Conservation (phyloP, 257 asterid genomes). For the Leonotis leonurus region DNA sequence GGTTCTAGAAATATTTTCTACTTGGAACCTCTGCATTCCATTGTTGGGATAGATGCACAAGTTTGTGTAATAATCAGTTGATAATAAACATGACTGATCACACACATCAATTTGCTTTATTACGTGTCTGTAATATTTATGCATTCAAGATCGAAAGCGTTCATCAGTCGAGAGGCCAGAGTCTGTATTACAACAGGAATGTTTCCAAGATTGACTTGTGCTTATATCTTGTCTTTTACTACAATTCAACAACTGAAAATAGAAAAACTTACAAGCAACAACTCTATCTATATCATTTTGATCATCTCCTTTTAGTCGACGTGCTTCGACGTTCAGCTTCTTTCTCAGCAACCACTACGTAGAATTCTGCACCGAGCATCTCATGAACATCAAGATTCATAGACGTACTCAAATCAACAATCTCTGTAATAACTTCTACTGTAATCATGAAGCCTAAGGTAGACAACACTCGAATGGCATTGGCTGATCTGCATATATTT, state of each 20-base stretch:
- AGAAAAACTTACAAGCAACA: neutral
- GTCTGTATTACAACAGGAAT: neutral
- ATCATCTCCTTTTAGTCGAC: slow-evolving; percentile 38
- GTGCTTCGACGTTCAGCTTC: slow-evolving; percentile 65
- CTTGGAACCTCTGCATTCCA: neutral
- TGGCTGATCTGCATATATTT: slow-evolving; percentile 70
- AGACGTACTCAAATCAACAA: slow-evolving; percentile 41
- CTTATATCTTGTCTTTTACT: neutral
- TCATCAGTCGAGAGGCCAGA: too few species aligned
- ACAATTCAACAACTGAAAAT: neutral
- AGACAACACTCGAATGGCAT: slow-evolving; percentile 70
- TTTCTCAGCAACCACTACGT: slow-evolving; percentile 76
- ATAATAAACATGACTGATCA: neutral
- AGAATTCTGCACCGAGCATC: slow-evolving; percentile 87
- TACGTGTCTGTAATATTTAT: too few species aligned
- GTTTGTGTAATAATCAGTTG: neutral
- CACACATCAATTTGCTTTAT: neutral
- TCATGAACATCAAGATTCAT: slow-evolving; percentile 60
- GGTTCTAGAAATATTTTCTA: neutral
- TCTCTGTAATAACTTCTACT: slow-evolving; percentile 44
- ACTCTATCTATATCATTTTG: neutral
- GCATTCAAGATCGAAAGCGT: too few species aligned
- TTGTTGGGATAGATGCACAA: neutral
- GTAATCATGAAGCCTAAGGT: slow-evolving; percentile 64
- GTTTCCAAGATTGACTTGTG: neutral